Conservation (phyloP, 1,284 basidiomycete genomes). For the Neonothopanus nambi region DNA sequence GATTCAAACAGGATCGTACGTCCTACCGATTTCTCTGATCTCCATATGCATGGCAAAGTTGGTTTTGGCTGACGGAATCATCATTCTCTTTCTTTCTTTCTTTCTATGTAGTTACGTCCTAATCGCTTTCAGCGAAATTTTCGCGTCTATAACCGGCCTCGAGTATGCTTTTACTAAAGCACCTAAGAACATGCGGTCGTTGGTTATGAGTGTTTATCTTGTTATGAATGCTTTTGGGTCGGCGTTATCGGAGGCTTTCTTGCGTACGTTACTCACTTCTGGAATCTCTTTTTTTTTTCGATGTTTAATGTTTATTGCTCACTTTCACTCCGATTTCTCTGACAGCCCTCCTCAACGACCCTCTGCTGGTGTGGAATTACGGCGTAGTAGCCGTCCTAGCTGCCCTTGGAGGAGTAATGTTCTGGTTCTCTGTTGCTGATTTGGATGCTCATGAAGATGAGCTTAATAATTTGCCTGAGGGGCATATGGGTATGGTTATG, state of each 20-base stretch:
- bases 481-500: conserved; percentile 34
- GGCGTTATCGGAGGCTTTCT: conserved; percentile 72
- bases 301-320: not conserved
- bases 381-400: conserved; percentile 24
- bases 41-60: not conserved
- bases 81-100: too few relatives aligned
- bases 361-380: conserved; percentile 39
- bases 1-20: conserved; percentile 68
- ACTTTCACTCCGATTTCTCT: not conserved
- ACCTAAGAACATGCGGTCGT: conserved; percentile 78
- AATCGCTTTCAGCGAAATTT: conserved; percentile 75
- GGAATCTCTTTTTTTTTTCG: not conserved
- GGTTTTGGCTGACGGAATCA: not conserved
- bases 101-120: conserved; percentile 53
- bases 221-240: conserved; percentile 67
- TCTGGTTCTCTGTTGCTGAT: conserved; percentile 53
- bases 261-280: conserved; percentile 53
- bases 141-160: conserved; percentile 83
- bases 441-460: conserved; percentile 52
- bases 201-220: conserved; percentile 74
- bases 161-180: conserved; percentile 92
- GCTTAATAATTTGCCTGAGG: conserved; percentile 42
- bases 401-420: conserved; percentile 30
- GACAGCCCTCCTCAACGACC: conserved; percentile 35
- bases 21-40: conserved; percentile 9